Base-by-base conservation (phyloP, 805 yeast genomes). In the Spathaspora girioi region DNA sequence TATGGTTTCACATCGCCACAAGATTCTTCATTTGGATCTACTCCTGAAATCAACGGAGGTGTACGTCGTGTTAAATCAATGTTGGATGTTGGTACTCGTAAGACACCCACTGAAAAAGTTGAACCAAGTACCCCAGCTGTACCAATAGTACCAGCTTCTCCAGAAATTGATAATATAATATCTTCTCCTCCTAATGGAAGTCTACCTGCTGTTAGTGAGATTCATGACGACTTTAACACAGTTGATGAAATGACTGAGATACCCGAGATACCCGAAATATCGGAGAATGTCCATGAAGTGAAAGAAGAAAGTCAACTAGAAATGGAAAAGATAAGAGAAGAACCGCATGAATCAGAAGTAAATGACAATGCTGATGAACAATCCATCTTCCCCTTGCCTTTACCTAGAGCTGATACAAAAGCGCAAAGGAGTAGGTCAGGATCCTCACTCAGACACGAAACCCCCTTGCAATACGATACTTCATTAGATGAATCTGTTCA, bases 21-120 rank as follows among this genome's bases (percentile, higher is more conserved):
- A 15, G 40, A 23, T 4, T 23, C 26, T 23, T 23, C 26, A 23
- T 23, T 23, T 23, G 26, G 26, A 14, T 35, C 40, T 3, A 35
- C 40, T 6, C 40, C 44, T 12, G 44, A 48, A 20, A 19, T 12
- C 6, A 48, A 35, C 23, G 45, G 38, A 6, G 44, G 40, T 42
- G 44, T 54, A 6, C 56, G 61, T 10, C 58, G 57, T 47, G 61
- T 63, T 8, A 59, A 59, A 42, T 68, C 73, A n/a, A 68, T 68
- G 73, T 59, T 67, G 38, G 71, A 68, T 47, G 46, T 61, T 26
- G 38, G 48, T 10, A 14, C 45, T 6, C 26, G 26, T 6, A 19
- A 40, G 43, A 40, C 23, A 6, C 12, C 19, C 2, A 7, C 17
- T 18, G 43, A 42, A 12, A 23, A 3, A 8, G 8, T 3, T 14